A percentile compares a stretch with the other conserved stretches of the same genome.
Conservation (phyloP, 768 basidiomycete species). For the Pulveroboletus sp. region DNA sequence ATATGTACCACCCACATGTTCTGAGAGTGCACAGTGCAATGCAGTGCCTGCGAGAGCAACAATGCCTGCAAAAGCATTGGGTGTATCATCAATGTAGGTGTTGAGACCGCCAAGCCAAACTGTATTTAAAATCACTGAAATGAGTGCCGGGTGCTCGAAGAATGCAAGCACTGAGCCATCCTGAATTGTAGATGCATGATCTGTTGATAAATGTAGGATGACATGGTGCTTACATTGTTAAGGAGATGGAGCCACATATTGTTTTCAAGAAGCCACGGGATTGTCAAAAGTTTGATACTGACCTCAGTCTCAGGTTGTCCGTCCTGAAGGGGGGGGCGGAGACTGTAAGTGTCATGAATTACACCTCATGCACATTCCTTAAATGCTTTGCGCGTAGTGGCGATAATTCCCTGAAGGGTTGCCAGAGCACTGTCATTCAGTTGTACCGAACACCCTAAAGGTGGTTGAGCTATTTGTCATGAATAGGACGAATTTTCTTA, state of each 20-base stretch:
- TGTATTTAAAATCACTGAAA: neutral
- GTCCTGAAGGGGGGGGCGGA: too few relatives aligned
- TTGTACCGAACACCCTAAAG: too few relatives aligned
- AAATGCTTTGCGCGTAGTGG: too few relatives aligned
- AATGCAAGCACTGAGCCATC: neutral
- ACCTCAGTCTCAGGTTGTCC: neutral
- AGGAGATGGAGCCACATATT: neutral
- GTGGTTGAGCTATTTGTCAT: too few relatives aligned
- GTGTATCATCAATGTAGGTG: neutral
- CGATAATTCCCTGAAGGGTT: too few relatives aligned
- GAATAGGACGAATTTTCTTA: too few relatives aligned
- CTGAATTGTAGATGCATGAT: neutral
- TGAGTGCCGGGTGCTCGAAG: neutral
- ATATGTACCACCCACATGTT: too few relatives aligned
- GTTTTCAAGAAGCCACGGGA: neutral
- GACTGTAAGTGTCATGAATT: too few relatives aligned
- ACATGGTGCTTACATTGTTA: neutral
- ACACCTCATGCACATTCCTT: too few relatives aligned
- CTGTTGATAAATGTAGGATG: neutral
- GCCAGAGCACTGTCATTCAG: too few relatives aligned
- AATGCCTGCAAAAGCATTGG: neutral
- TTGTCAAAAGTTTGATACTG: neutral
- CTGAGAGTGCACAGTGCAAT: too few relatives aligned
- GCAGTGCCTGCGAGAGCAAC: too few relatives aligned
- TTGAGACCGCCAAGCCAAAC: neutral